Evolutionary conservation across 164 flowering plant genomes (phyloP), one percentile per base, ranked within the genome.

Genomic region (Tetrastigma voinierianum): DNA sequence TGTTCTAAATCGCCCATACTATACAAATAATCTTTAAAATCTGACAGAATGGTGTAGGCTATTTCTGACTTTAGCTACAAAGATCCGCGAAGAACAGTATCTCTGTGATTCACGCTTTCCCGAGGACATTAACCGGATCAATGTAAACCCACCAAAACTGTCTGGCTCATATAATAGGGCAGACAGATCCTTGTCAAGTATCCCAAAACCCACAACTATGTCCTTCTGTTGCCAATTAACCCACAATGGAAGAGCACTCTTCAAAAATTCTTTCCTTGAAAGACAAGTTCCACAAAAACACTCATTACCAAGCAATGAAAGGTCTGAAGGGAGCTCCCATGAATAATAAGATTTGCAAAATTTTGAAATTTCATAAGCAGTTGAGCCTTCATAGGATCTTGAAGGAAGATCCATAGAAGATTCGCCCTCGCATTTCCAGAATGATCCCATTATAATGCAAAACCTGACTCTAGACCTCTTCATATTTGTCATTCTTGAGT

Each of bases 301-400:
- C 19, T 69, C 76, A 23, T 16, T 57, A 61, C 82, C 85, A 2
- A 79, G 72, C 59, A 94, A 62, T 11, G 70, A 61, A 11, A 91
- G 59, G 20, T 77, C 76, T 10, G 89, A 88, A 58, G 97, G 93
- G 45, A 84, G 87, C 60, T 76, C 93, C 98, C 93, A 90, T 7
- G 93, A 88, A 80, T 73, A 86, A 10, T 83, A n/a, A 1, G 83
- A 67, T 9, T 74, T 68, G 49, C 71, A 68, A 13, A 72, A 17
- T 52, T 74, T 71, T n/a, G 78, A 64, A 61, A 73, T 59, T 65
- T 72, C 61, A 3, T 79, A 83, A 59, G 77, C 74, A 10, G 76
- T 9, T 10, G 85, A 69, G 3, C 67, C 65, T 58, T 15, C n/a
- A n/a, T 62, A 6, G 54, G 24, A 48, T 67, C 64, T 17, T 81